Evolutionary conservation across 2,329 filamentous ascomycete genomes (phyloP).

Genomic region (Cladorrhinum sp.): DNA sequence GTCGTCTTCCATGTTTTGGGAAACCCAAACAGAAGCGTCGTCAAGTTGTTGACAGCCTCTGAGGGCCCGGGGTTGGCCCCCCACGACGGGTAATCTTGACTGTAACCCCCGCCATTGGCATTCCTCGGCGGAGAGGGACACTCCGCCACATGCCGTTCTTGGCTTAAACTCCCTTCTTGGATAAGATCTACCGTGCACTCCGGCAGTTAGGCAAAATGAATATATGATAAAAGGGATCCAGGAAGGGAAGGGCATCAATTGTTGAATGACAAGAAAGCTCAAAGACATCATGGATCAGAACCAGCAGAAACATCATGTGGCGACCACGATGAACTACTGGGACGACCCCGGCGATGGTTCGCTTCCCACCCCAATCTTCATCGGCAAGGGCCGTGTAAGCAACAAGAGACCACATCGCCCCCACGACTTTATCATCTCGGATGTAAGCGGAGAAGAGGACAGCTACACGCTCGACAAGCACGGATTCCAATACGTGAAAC

Average conservation of each 20-base stretch:
- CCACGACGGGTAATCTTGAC: constrained; percentile 2
- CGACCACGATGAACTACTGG: constrained; percentile 30
- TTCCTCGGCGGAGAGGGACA: constrained; percentile 2
- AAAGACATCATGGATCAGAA: neutral
- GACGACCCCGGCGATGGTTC: constrained; percentile 28
- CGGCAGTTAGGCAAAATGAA: constrained; percentile 8
- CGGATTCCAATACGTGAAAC: constrained; percentile 40
- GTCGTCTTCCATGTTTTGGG: constrained; percentile 3
- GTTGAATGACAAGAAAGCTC: neutral
- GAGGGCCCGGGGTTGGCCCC: constrained; percentile 1
- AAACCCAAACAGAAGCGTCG: neutral
- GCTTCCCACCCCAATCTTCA: constrained; percentile 22
- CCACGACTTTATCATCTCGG: constrained; percentile 41
- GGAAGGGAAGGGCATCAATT: neutral
- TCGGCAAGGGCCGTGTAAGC: constrained; percentile 22
- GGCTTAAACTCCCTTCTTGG: constrained; percentile 2
- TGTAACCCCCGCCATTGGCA: neutral
- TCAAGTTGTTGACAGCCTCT: neutral
- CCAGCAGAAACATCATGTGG: constrained; percentile 17
- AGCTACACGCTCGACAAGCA: constrained; percentile 40
- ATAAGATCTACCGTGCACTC: constrained; percentile 9
- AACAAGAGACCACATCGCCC: constrained; percentile 33
- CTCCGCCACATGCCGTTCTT: neutral
- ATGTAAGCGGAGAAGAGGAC: constrained; percentile 40
- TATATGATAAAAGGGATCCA: neutral